These are phyloP conservation scores for Scalesia atractyloides DNA, from an alignment of 129 eudicot genomes.

Conservation along the genomic window DNA sequence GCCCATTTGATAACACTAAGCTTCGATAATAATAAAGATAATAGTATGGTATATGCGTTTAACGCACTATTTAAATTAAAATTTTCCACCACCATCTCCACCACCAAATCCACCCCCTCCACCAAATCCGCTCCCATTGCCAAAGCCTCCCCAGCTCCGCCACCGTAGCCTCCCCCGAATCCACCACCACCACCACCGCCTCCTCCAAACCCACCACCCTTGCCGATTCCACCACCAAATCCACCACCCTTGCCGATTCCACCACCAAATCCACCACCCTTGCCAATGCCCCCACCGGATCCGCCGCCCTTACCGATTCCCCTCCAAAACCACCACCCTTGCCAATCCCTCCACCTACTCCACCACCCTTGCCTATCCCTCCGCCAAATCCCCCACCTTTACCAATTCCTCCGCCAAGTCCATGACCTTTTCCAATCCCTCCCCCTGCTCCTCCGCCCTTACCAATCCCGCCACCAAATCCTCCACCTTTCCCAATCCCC, in stretches of 20 bases:
- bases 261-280: constrained; percentile 18
- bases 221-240: background rate
- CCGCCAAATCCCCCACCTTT: constrained; percentile 20
- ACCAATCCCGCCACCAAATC: constrained; percentile 26
- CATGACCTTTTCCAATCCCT: constrained; percentile 25
- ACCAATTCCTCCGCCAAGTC: constrained; percentile 15
- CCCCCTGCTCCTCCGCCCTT: constrained; percentile 30
- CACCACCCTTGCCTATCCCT: constrained; percentile 3
- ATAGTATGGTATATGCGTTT: no score
- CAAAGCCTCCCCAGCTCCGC: background rate
- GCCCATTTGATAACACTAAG: no score
- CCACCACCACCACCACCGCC: background rate
- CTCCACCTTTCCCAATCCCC: constrained; percentile 15
- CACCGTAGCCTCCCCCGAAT: background rate
- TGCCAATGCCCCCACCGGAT: background rate
- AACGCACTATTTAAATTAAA: no score
- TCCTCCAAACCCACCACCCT: background rate
- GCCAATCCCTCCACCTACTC: constrained; percentile 22
- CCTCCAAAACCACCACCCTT: constrained; percentile 29
- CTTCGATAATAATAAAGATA: no score
- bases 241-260: constrained; percentile 10
- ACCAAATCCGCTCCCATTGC: background rate
- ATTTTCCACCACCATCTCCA: background rate
- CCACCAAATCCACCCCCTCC: background rate
- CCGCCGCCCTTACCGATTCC: constrained; percentile 25